These are phyloP conservation scores for Elaphomyces granulatus DNA, from an alignment of 495 filamentous ascomycete genomes.

Conservation along the genomic window DNA sequence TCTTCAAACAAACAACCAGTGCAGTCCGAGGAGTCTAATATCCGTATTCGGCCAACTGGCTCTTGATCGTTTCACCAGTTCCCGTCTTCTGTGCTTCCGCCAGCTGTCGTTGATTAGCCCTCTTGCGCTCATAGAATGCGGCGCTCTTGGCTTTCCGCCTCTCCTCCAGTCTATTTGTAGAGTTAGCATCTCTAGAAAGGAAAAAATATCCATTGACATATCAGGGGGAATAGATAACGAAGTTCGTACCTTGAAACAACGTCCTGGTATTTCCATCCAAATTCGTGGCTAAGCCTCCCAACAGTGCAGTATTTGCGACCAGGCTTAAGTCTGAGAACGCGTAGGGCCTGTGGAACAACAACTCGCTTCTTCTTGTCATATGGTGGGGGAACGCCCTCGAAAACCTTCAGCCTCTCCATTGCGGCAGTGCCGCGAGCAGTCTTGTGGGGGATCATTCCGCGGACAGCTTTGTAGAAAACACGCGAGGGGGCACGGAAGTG, in stretches of 20 bases:
- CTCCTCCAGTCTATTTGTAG: constrained; percentile 73
- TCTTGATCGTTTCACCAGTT: constrained; percentile 57
- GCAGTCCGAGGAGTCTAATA: constrained; percentile 43
- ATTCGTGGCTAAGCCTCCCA: constrained; percentile 91
- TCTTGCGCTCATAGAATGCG: constrained; percentile 99
- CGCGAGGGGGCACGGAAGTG: constrained; percentile 97
- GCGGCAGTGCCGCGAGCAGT: constrained; percentile 92
- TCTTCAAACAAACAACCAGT: constrained; percentile 34
- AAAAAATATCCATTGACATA: too few relatives aligned
- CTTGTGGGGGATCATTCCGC: constrained; percentile 99
- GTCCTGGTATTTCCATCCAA: constrained; percentile 99
- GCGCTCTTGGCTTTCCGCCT: constrained; percentile 96
- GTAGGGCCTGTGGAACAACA: constrained; percentile 94
- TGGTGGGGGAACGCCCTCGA: constrained; percentile 96
- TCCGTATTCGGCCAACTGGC: constrained; percentile 54
- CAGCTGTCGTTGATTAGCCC: constrained; percentile 76
- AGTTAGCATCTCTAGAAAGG: constrained; percentile 34
- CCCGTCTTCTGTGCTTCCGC: constrained; percentile 84
- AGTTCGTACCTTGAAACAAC: constrained; percentile 93
- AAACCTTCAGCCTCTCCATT: constrained; percentile 95
- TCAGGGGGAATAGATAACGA: neutral
- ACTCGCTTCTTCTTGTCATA: constrained; percentile 99
- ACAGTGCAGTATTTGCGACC: constrained; percentile 99
- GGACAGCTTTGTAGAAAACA: constrained; percentile 99
- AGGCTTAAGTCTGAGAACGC: constrained; percentile 87